A percentile compares a stretch with the other conserved stretches of the same genome.
These are phyloP conservation scores for Termitomyces sp. DNA, from an alignment of 768 basidiomycete genomes.

Conservation along the genomic window DNA sequence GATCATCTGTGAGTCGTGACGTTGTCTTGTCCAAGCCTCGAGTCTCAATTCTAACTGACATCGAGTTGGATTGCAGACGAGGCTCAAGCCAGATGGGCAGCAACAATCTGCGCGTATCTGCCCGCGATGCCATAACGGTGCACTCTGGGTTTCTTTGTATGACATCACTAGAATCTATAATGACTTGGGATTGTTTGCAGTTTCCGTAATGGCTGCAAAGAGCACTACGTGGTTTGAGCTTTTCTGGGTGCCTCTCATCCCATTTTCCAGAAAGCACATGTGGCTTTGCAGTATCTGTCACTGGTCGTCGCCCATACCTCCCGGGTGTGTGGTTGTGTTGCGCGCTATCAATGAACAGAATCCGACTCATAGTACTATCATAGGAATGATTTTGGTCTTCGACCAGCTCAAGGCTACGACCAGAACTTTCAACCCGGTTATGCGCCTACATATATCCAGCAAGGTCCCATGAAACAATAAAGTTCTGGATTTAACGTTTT, in stretches of 20 bases:
- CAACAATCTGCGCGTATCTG: conserved; percentile 48
- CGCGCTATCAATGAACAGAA: neutral
- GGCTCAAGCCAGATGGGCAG: conserved; percentile 49
- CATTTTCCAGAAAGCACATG: conserved; percentile 53
- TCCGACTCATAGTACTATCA: neutral
- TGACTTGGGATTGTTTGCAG: conserved; percentile 24
- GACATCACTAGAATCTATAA: neutral
- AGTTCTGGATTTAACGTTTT: neutral
- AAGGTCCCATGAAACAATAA: conserved; percentile 14
- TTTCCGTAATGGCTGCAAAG: conserved; percentile 57
- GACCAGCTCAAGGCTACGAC: conserved; percentile 18
- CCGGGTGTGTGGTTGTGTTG: conserved; percentile 34
- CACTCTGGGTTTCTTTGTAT: neutral
- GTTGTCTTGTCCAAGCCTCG: neutral
- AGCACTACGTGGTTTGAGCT: conserved; percentile 71
- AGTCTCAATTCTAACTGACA: neutral
- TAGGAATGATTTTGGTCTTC: conserved; percentile 20
- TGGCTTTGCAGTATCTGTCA: conserved; percentile 74
- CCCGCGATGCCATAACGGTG: conserved; percentile 68
- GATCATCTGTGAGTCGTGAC: conserved; percentile 35
- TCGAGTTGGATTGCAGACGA: conserved; percentile 64
- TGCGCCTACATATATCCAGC: conserved; percentile 33
- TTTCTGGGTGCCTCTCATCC: conserved; percentile 69
- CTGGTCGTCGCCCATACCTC: conserved; percentile 48
- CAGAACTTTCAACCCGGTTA: conserved; percentile 32